Percentiles rank a stretch among this genome's conserved stretches.
Evolutionary conservation across 176 grass and related monocot species (phyloP).

Genomic region (Poa pratensis): DNA sequence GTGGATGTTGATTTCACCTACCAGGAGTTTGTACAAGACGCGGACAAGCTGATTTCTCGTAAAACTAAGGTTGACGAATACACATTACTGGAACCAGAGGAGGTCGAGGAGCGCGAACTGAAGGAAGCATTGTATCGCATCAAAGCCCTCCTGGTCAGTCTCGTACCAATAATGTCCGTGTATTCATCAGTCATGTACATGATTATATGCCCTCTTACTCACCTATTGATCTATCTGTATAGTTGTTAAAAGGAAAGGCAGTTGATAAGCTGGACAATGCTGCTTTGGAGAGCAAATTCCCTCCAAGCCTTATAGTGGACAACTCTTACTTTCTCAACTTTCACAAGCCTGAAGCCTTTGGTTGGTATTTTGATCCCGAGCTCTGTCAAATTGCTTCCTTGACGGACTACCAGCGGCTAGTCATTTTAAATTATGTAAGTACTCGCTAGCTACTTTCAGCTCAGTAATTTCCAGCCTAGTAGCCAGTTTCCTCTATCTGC

Average conservation of each 20-base stretch:
- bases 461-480: not conserved
- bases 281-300: not conserved
- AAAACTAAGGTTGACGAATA: not conserved
- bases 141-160: not conserved
- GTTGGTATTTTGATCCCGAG: not conserved
- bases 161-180: not conserved
- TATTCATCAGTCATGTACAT: not conserved
- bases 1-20: not conserved
- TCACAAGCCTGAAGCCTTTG: not conserved
- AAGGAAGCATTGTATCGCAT: not conserved
- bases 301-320: not conserved
- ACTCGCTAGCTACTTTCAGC: not conserved
- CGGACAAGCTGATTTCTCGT: not conserved
- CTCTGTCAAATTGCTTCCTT: not conserved
- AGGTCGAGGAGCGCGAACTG: not conserved
- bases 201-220: not conserved
- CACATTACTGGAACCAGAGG: not conserved
- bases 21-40: not conserved
- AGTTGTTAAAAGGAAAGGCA: not conserved
- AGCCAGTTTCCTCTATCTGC: not conserved
- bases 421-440: not conserved
- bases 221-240: not conserved
- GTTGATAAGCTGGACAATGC: not conserved
- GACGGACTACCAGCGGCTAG: constrained; percentile 23
- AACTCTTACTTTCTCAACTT: not conserved